A percentile compares a stretch with the other conserved stretches of the same genome.
These are phyloP conservation scores for Pythium dissotocum DNA, from an alignment of 352 stramenopile species.

Conservation along the genomic window DNA sequence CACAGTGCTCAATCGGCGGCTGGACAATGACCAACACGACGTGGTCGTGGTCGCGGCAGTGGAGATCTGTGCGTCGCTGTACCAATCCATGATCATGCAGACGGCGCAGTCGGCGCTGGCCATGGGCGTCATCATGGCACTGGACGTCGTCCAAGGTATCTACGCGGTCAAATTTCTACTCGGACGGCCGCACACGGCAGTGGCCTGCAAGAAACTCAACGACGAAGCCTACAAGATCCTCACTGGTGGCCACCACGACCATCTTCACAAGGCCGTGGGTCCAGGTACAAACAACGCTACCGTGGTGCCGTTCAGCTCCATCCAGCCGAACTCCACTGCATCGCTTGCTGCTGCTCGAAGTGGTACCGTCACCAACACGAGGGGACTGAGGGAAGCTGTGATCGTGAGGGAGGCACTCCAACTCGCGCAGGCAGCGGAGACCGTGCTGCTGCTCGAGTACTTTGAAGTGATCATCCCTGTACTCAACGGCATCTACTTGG, in stretches of 20 bases:
- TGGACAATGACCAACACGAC: neutral
- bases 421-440: conserved; percentile 11
- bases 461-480: conserved; percentile 20
- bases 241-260: too few species aligned
- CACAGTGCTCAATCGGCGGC: neutral
- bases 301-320: neutral
- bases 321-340: neutral
- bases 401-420: conserved; percentile 15
- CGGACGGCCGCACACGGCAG: neutral
- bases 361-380: neutral
- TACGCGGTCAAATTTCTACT: conserved; percentile 9
- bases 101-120: conserved; percentile 2
- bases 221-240: neutral
- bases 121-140: conserved; percentile 16
- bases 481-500: conserved; percentile 14
- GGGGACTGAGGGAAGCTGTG: neutral
- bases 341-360: neutral
- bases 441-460: conserved; percentile 21
- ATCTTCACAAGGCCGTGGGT: neutral
- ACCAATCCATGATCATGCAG: conserved; percentile 22
- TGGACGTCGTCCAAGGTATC: conserved; percentile 8
- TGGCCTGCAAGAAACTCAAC: neutral
- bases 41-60: conserved; percentile 11
- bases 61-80: conserved; percentile 18
- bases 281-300: neutral